A percentile compares a stretch with the other conserved stretches of the same genome.
phyloP scores from a whole-genome alignment of 1,284 basidiomycete genomes.

The Gymnopus androsaceus region DNA sequence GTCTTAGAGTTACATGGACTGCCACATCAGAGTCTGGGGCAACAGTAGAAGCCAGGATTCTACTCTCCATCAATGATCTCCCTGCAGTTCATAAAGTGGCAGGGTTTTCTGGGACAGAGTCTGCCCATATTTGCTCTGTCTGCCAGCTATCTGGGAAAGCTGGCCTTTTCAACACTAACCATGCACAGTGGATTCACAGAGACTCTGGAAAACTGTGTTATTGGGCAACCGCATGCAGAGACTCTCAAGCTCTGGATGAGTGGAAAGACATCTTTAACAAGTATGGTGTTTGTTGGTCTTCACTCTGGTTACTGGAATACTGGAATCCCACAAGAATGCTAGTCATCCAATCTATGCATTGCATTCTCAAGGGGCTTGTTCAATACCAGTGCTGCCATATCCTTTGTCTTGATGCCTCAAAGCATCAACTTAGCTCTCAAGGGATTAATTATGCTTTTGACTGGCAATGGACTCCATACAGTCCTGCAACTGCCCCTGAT shows the following conservation, averaged over 20 bases:
- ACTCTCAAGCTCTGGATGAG: conserved; percentile 19
- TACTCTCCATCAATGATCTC: too few relatives aligned
- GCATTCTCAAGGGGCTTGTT: conserved; percentile 26
- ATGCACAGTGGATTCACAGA: too few relatives aligned
- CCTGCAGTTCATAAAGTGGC: too few relatives aligned
- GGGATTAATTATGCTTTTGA: neutral
- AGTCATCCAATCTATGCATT: conserved; percentile 35
- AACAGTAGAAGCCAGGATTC: too few relatives aligned
- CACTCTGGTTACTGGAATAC: conserved; percentile 31
- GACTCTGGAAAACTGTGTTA: too few relatives aligned
- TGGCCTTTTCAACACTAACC: too few relatives aligned
- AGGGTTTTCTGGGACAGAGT: too few relatives aligned
- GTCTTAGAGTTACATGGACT: too few relatives aligned
- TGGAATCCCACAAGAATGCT: conserved; percentile 31
- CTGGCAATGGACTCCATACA: neutral
- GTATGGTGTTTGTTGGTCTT: conserved; percentile 23
- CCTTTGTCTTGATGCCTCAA: neutral
- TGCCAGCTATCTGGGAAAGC: too few relatives aligned
- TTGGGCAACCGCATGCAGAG: neutral
- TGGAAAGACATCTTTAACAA: conserved; percentile 22
- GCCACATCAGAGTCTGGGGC: too few relatives aligned
- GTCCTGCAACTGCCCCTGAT: neutral
- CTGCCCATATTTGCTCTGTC: too few relatives aligned
- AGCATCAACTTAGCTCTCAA: too few relatives aligned
- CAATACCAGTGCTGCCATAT: conserved; percentile 24